Evolutionary conservation across 129 eudicot species (phyloP).

Genomic region (Solidago caesia): DNA sequence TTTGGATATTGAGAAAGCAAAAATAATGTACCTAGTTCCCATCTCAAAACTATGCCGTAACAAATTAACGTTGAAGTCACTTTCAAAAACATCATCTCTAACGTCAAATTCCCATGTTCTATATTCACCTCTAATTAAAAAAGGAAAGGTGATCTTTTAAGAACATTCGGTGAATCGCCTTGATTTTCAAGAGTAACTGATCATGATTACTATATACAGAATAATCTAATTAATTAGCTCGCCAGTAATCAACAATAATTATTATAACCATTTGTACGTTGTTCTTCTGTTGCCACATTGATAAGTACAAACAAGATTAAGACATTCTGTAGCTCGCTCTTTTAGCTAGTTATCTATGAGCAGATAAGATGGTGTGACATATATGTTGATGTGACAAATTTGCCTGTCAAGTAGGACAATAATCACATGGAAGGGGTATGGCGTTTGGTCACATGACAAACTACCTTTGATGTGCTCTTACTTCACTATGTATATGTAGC

Average conservation of each 20-base stretch:
- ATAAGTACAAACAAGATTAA: conserved; percentile 19
- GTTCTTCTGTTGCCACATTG: conserved; percentile 12
- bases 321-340: not conserved
- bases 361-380: conserved; percentile 23
- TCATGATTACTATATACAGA: conserved; percentile 6
- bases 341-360: conserved; percentile 6
- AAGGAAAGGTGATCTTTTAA: too few relatives aligned
- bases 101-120: too few relatives aligned
- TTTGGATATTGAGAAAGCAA: not conserved
- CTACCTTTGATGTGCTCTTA: conserved; percentile 25
- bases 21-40: too few relatives aligned
- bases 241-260: not conserved
- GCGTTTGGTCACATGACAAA: conserved; percentile 18
- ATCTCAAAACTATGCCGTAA: too few relatives aligned
- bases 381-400: conserved; percentile 25
- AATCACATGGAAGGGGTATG: conserved; percentile 33
- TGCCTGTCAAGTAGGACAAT: conserved; percentile 29
- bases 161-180: not conserved
- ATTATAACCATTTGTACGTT: not conserved
- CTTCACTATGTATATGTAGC: not conserved
- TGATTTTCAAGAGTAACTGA: conserved; percentile 17
- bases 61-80: too few relatives aligned
- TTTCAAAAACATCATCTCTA: too few relatives aligned
- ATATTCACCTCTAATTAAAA: too few relatives aligned
- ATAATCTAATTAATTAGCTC: not conserved